Base-by-base conservation (phyloP, 1,139 yeast species). In the Yamadazyma taylorii region DNA sequence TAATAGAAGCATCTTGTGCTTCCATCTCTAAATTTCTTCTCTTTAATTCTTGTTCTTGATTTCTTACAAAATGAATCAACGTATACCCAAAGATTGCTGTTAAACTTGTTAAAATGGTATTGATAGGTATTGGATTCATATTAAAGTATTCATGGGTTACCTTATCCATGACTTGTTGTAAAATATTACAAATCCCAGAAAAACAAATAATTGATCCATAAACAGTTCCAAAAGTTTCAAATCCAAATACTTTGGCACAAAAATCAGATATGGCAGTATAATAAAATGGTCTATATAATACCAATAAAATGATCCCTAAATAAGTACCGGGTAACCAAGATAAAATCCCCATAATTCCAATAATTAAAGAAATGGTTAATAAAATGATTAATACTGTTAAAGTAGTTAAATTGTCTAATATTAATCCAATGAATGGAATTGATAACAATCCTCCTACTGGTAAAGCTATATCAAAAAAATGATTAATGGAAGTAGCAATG, bases 231-330 rank as follows among this genome's bases (percentile, higher is more conserved):
- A 90, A 90, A 1, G 95, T 88, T 40, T 80, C 85, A 59, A 85
- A 89, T 0, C 97, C 97, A 66, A 90, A 90, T 15, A 89, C 94
- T 55, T 90, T 90, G 30, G 96, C 95, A 56, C 90, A 78, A 55
- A 81, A 87, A 59, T 90, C 97, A 4, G 95, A 85, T 2, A 89
- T 86, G 0, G 95, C 88, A 2, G 97, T 89, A 61, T 89, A 90
- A 55, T 85, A 88, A 54, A 89, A 85, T 12, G 97, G 97, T 58
- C 97, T 75, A 60, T 85, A 89, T 1, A 86, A 68, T n/a, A 87
- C 96, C 47, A 90, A 69, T 21, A 85, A 51, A 1, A 78, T 50
- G 30, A 88, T 83, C 8, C 95, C 94, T 1, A 75, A 35, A 49
- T 83, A 73, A 11, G 85, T 75, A 3, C 66, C 62, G 16, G 77